Evolutionary conservation across 2,329 filamentous ascomycete species (phyloP).

Genomic region (Botrytis fabae): DNA sequence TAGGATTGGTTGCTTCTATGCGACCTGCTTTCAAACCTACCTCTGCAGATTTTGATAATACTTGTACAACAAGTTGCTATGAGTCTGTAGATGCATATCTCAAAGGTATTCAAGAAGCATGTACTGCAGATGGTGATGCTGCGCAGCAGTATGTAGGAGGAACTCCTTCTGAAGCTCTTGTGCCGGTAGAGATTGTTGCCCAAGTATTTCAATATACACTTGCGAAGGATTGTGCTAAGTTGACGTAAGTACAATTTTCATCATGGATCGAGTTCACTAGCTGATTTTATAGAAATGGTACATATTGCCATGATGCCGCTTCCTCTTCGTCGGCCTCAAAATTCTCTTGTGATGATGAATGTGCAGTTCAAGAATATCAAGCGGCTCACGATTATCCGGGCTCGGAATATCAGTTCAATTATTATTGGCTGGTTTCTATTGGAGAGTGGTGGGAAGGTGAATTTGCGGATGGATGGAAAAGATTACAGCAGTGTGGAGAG

Average conservation of each 20-base stretch:
- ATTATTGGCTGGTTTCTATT: slow-evolving; percentile 32
- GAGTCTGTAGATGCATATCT: slow-evolving; percentile 37
- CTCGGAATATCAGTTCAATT: slow-evolving; percentile 36
- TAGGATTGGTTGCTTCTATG: slow-evolving; percentile 39
- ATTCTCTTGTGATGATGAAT: slow-evolving; percentile 38
- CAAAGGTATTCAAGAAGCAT: slow-evolving; percentile 34
- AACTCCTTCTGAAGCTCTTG: slow-evolving; percentile 33
- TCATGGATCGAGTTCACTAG: background rate
- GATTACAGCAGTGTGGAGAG: slow-evolving; percentile 20
- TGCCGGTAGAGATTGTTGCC: slow-evolving; percentile 21
- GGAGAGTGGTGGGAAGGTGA: slow-evolving; percentile 36
- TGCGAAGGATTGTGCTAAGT: background rate
- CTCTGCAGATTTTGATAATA: slow-evolving; percentile 33
- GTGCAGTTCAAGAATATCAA: slow-evolving; percentile 36
- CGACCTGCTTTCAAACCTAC: slow-evolving; percentile 37
- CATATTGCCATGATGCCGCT: background rate
- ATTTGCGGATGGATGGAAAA: slow-evolving; percentile 37
- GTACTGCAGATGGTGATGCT: slow-evolving; percentile 36
- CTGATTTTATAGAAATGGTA: background rate
- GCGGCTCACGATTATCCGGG: slow-evolving; percentile 38
- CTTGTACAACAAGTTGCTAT: slow-evolving; percentile 37
- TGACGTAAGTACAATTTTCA: slow-evolving; percentile 24
- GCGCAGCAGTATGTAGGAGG: slow-evolving; percentile 30
- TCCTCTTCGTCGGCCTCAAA: background rate
- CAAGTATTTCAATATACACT: slow-evolving; percentile 24